phyloP scores from a whole-genome alignment of 2,329 filamentous ascomycete species.

The Neopestalotiopsis rosae region DNA sequence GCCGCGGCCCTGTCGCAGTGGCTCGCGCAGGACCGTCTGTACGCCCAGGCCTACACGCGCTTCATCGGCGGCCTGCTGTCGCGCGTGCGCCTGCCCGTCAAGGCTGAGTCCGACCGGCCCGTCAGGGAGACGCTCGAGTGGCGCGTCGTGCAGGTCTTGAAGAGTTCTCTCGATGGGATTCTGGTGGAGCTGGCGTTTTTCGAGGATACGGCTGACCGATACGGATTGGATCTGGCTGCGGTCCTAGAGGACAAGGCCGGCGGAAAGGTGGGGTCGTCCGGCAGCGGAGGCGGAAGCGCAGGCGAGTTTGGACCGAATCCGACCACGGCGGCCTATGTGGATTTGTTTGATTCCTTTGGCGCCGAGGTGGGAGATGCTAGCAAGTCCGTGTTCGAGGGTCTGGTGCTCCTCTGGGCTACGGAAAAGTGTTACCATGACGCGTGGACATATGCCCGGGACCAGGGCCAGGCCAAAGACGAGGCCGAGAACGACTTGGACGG shows the following conservation, averaged over 20 bases:
- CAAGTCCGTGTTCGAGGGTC: slow-evolving; percentile 61
- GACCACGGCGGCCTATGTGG: slow-evolving; percentile 32
- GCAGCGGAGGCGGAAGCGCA: slow-evolving; percentile 18
- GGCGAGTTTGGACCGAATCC: slow-evolving; percentile 28
- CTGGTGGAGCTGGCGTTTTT: slow-evolving; percentile 35
- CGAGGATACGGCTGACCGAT: slow-evolving; percentile 31
- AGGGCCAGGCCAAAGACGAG: slow-evolving; percentile 32
- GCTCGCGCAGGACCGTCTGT: slow-evolving; percentile 38
- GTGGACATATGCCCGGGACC: slow-evolving; percentile 57
- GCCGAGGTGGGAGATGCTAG: slow-evolving; percentile 15
- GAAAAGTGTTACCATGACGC: slow-evolving; percentile 69
- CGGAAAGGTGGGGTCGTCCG: neutral
- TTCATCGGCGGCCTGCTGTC: slow-evolving; percentile 37
- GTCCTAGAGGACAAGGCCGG: slow-evolving; percentile 15
- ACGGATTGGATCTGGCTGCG: slow-evolving; percentile 31
- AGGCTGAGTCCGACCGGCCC: neutral
- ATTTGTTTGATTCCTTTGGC: slow-evolving; percentile 36
- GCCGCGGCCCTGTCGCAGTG: slow-evolving; percentile 31
- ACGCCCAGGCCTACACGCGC: slow-evolving; percentile 37
- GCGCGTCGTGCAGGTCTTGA: slow-evolving; percentile 33
- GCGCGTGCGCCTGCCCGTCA: slow-evolving; percentile 30
- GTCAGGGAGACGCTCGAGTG: slow-evolving; percentile 28
- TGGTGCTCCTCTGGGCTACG: slow-evolving; percentile 79
- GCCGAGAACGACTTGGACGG: slow-evolving; percentile 62
- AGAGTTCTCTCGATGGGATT: slow-evolving; percentile 32